Base-by-base conservation (phyloP, 2,329 filamentous ascomycete species). In the Trichoderma sp. region DNA sequence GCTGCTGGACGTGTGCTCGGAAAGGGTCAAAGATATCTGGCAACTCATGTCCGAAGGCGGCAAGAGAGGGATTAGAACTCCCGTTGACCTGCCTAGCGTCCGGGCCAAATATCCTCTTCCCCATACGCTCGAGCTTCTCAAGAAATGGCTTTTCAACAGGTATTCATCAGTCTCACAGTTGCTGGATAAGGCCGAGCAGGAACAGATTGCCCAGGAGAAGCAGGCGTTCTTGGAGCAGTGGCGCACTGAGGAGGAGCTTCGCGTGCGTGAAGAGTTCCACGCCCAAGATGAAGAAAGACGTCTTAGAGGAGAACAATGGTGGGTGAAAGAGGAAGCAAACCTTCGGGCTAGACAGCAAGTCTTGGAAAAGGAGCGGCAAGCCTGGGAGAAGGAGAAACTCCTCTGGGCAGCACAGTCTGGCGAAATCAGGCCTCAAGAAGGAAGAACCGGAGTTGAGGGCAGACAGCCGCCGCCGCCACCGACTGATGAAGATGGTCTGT, bases 11-110 rank as follows among this genome's bases (percentile, higher is more conserved):
- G 65, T 78, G 59, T 73, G 72, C 59, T 71, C 71, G 51, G 64
- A 61, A 26, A 74, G 77, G 61, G 74, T 77, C 13, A 59, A 66
- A 6, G 32, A 70, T 2, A 70, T 76, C 18, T 64, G 46, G 46
- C 43, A 39, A 16, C 39, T 58, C 1, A 49, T 59, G 52, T 61
- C 68, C 16, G 34, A 49, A n/a, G 28, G 16, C 26, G 34, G 32
- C 24, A 24, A 56, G 28, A 49, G 26, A 32, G 28, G 18, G 58
- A 58, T 59, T 56, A 59, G 54, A 56, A 63, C 39, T 43, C 49
- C 49, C 28, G 28, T 59, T 18, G 28, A 68, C 13, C 18, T 70
- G 21, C 18, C 64, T 32, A 26, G 28, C 14, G 21, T 70, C 32
- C 59, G 68, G 49, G 34, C 24, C 7, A 18, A 37, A n/a, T 71